Conservation (phyloP, 495 filamentous ascomycete genomes). For the Penicillium flavigenum region DNA sequence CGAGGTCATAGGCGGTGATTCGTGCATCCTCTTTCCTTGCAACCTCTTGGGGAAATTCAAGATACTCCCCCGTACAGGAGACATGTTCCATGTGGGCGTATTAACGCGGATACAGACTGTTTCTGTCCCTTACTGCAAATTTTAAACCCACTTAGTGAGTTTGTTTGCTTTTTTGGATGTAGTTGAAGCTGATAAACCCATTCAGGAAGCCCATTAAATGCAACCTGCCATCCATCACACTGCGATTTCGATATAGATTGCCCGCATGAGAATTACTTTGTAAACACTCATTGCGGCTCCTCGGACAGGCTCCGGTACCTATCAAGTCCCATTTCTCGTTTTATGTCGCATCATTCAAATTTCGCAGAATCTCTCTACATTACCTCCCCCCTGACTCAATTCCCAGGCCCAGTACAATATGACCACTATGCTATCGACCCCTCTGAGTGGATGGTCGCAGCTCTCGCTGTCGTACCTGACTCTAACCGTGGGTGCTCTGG, state of each 20-base stretch:
- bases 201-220: constrained; percentile 3
- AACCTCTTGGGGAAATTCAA: constrained; percentile 1
- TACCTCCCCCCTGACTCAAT: not conserved
- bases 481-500: constrained; percentile 10
- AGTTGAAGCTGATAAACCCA: not conserved
- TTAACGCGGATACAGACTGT: not conserved
- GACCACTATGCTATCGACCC: not conserved
- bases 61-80: not conserved
- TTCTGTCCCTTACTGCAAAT: constrained; percentile 1
- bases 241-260: not conserved
- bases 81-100: constrained; percentile 3
- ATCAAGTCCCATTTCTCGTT: not conserved
- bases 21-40: not conserved
- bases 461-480: constrained; percentile 12
- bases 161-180: not conserved
- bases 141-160: not conserved
- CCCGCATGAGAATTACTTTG: constrained; percentile 1
- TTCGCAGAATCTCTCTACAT: not conserved
- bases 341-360: constrained; percentile 1
- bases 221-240: constrained; percentile 1
- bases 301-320: not conserved
- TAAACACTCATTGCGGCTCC: constrained; percentile 1
- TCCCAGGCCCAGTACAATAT: constrained; percentile 1
- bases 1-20: not conserved
- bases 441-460: constrained; percentile 7